phyloP scores from a whole-genome alignment of 2,329 filamentous ascomycete genomes.

The Tolypocladium cylindrosporum region DNA sequence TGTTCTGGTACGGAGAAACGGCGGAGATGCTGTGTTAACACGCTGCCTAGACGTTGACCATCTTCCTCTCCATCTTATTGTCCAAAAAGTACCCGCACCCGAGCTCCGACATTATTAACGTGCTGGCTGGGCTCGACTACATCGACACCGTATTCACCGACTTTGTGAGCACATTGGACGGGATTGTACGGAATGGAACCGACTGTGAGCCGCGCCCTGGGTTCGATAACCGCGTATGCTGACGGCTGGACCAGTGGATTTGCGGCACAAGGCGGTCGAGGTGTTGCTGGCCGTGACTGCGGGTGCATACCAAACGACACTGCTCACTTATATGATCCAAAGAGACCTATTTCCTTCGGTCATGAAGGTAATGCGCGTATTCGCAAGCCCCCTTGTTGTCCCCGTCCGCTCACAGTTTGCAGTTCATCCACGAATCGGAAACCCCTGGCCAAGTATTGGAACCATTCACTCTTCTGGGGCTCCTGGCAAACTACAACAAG shows the following conservation, averaged over 20 bases:
- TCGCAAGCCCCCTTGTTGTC: neutral
- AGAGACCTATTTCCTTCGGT: constrained; percentile 87
- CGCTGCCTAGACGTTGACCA: constrained; percentile 64
- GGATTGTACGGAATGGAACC: constrained; percentile 68
- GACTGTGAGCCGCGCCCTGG: constrained; percentile 42
- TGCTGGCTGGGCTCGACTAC: constrained; percentile 80
- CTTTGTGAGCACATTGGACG: constrained; percentile 74
- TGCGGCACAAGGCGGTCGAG: constrained; percentile 71
- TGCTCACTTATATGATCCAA: constrained; percentile 92
- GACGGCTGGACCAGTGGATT: constrained; percentile 44
- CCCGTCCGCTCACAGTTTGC: constrained; percentile 2
- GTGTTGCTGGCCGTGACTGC: constrained; percentile 77
- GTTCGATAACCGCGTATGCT: constrained; percentile 8
- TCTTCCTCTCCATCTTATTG: constrained; percentile 74
- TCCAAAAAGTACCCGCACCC: constrained; percentile 90
- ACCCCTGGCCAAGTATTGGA: constrained; percentile 53
- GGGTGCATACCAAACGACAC: constrained; percentile 89
- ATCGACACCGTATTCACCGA: constrained; percentile 82
- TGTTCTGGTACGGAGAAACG: constrained; percentile 15
- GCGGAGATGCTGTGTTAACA: constrained; percentile 5
- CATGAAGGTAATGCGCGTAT: constrained; percentile 61
- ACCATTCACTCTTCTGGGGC: constrained; percentile 73
- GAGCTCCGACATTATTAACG: constrained; percentile 85
- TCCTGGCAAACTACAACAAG: constrained; percentile 97
- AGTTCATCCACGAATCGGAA: constrained; percentile 77